Evolutionary conservation across 2,329 filamentous ascomycete genomes (phyloP), one percentile per base, ranked within the genome.

Genomic region (Ceratocystis papillata): DNA sequence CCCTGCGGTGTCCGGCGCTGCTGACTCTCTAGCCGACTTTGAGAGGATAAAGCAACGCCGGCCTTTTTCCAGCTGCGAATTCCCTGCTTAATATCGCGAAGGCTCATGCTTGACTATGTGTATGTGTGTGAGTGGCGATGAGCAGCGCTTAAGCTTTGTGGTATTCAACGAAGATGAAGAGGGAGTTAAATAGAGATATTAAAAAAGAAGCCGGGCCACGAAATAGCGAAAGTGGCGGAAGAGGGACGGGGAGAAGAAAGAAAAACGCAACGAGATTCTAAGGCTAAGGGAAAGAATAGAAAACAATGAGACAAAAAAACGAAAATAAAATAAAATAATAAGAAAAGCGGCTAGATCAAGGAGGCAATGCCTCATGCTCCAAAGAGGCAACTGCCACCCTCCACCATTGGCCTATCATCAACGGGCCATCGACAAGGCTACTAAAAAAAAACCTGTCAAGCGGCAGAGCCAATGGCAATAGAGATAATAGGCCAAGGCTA

Each of bases 311-410:
- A 10, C 12, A 48, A 48, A 48, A 48, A 53, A 53, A 53, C 7
- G 25, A 53, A 25, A 50, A 20, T 7, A 50, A 50, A 50, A 50
- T 3, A 50, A 25, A 60, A 69, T 62, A 17, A 68, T 62, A 59
- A 44, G 62, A 17, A 68, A 64, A 28, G 60, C 62, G 44, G 53
- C 45, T 20, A 57, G 30, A 33, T 7, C 28, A 17, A 30, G 28
- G 55, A 33, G 55, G 55, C 55, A 59, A 33, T n/a, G 28, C 55
- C 28, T n/a, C 5, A 59, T 59, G 55, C 30, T 59, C 17, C 30
- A 30, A 59, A 59, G 15, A 59, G 55, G 30, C 55, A 59, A 20
- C 55, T 20, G 15, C 55, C 55, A 30, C 55, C 55, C 25, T 37
- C 17, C 28, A 55, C 48, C n/a, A 33, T 33, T 22, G 4, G 53